Evolutionary conservation across 2,329 filamentous ascomycete genomes (phyloP).

Genomic region (Aspergillus sergii): DNA sequence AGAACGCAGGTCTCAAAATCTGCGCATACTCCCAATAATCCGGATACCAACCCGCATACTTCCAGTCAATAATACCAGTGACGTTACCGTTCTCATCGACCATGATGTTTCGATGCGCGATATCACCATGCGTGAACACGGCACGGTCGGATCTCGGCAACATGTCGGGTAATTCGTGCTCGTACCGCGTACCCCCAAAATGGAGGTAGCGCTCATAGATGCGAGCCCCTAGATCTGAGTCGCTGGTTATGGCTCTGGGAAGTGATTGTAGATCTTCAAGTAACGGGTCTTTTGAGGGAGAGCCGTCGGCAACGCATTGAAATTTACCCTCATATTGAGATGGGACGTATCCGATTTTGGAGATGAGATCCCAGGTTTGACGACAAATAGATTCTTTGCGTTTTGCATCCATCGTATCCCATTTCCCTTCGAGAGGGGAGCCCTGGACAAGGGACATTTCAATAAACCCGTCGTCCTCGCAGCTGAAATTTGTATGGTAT

Average conservation of each 20-base stretch:
- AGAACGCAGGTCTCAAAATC: slow-evolving; percentile 30
- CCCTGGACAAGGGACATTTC: too few relatives aligned
- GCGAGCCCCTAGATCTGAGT: slow-evolving; percentile 20
- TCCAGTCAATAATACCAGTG: slow-evolving; percentile 46
- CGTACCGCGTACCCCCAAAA: slow-evolving; percentile 22
- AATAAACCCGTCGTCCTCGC: rapidly evolving
- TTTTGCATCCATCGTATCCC: too few relatives aligned
- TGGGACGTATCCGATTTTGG: too few relatives aligned
- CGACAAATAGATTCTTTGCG: too few relatives aligned
- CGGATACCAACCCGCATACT: slow-evolving; percentile 32
- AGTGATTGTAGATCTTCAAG: slow-evolving; percentile 10
- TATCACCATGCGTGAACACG: slow-evolving; percentile 38
- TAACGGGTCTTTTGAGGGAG: too few relatives aligned
- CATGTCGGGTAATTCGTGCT: slow-evolving; percentile 25
- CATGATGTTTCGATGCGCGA: slow-evolving; percentile 39
- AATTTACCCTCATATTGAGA: too few relatives aligned
- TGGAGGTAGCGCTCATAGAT: slow-evolving; percentile 30
- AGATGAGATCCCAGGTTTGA: too few relatives aligned
- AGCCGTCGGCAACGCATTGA: too few relatives aligned
- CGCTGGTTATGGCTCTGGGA: too few relatives aligned
- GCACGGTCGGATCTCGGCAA: slow-evolving; percentile 25
- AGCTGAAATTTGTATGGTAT: too few relatives aligned
- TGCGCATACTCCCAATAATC: slow-evolving; percentile 42
- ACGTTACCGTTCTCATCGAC: slow-evolving; percentile 24
- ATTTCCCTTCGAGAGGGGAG: rapidly evolving